Percentiles rank a stretch among this genome's conserved stretches.
phyloP scores from a whole-genome alignment of 768 basidiomycete genomes.

The Rhodotorula graminis region DNA sequence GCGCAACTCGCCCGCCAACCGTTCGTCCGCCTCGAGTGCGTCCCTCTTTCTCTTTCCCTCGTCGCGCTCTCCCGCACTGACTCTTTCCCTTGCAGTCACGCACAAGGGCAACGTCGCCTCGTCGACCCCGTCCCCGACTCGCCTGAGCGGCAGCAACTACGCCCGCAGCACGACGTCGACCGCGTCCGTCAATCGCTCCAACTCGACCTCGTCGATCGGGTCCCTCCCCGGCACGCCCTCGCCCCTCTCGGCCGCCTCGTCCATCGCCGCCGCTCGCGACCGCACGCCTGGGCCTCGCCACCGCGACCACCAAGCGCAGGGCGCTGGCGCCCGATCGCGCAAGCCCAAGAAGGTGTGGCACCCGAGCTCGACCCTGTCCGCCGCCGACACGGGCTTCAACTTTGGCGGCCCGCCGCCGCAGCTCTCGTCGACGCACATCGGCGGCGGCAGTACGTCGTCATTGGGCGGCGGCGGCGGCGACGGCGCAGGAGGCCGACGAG shows the following conservation, averaged over 20 bases:
- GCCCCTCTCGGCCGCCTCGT: background rate
- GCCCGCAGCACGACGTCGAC: background rate
- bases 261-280: background rate
- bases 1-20: conserved; percentile 10
- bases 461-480: background rate
- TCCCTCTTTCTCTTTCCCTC: too few species aligned
- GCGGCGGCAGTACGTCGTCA: too few species aligned
- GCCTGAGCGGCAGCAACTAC: background rate
- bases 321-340: background rate
- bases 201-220: conserved; percentile 22
- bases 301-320: background rate
- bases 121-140: background rate
- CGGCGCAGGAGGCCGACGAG: too few species aligned
- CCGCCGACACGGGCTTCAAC: background rate
- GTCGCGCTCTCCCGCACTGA: background rate
- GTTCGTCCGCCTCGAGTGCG: conserved; percentile 25
- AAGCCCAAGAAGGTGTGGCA: background rate
- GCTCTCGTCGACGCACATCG: background rate
- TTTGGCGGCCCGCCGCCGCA: too few species aligned
- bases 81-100: background rate
- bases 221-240: background rate
- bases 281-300: background rate
- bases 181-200: conserved; percentile 1
- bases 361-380: background rate
- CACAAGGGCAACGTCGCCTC: background rate